phyloP scores from a whole-genome alignment of 306 rosid genomes.

The Arachis hypogaea region DNA sequence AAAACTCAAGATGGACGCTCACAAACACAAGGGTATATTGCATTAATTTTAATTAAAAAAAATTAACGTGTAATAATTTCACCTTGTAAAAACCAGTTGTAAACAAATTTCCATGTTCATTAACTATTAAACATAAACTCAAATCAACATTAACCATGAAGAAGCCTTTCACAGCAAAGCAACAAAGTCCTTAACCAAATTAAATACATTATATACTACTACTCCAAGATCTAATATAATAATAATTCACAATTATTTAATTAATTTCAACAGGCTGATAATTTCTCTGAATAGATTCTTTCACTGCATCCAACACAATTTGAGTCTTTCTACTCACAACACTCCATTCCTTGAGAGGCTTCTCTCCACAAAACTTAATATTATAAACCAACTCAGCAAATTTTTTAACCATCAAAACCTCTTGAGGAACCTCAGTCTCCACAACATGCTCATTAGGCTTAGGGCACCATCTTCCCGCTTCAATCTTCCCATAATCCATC shows the following conservation, averaged over 20 bases:
- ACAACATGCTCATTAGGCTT: constrained; percentile 38
- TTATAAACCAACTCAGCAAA: constrained; percentile 36
- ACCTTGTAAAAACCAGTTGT: too few species aligned
- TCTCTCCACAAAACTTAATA: constrained; percentile 29
- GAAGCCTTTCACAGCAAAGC: too few species aligned
- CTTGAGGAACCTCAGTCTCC: constrained; percentile 40
- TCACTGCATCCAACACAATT: constrained; percentile 46
- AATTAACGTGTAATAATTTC: too few species aligned
- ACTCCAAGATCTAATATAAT: not conserved
- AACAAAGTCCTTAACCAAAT: too few species aligned
- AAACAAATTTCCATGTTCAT: not conserved
- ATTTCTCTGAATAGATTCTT: constrained; percentile 43
- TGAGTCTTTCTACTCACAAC: constrained; percentile 43
- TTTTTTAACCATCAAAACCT: constrained; percentile 49
- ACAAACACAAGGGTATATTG: too few species aligned
- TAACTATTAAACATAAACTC: too few species aligned
- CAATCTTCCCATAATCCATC: constrained; percentile 42
- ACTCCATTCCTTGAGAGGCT: constrained; percentile 39
- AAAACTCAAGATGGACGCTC: too few species aligned
- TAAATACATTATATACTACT: too few species aligned
- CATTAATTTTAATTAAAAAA: too few species aligned
- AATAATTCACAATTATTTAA: not conserved
- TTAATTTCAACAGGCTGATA: constrained; percentile 39
- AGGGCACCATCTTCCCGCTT: constrained; percentile 45
- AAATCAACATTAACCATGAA: too few species aligned